Evolutionary conservation across 805 yeast genomes (phyloP), one percentile per base, ranked within the genome.

Genomic region (Martiniozyma abietophila): DNA sequence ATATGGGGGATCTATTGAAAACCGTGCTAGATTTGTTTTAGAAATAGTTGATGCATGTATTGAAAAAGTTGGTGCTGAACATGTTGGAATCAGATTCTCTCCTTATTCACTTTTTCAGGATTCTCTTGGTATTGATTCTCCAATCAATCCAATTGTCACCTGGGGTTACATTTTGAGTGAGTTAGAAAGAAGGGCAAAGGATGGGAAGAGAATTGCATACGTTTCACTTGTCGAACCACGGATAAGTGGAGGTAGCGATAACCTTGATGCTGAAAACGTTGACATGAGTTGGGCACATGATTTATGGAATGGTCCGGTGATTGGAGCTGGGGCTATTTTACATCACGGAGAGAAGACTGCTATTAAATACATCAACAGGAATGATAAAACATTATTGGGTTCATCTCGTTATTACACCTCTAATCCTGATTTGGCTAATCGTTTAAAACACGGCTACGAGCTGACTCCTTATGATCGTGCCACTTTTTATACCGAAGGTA

Each of bases 161-260:
- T 61, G 48, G 41, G 57, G 61, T 4, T 64, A 67, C 41, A 37
- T 69, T 5, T 42, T 62, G 25, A 47, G 47, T 18, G 56, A 64
- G 45, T 46, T 68, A 46, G 41, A 53, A 61, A 32, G 39, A 36
- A 47, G 63, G 34, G 59, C 59, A 3, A 25, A 40, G 10, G 8
- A 39, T 6, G 46, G 44, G 14, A 34, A 44, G 6, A 33, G 32
- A 15, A 23, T 46, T 12, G 54, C 53, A 2, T 50, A 49, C 24
- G 38, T 54, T 11, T 48, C 51, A 5, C 22, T 41, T 34, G 60
- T 50, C 12, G 96, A 85, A 46, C 76, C 75, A 1, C 86, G 76
- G 24, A 95, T 85, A 50, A 94, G 84, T 49, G 58, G 84, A 44
- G 49, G 35, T 25, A 14, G 17, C 8, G 38, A 32, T 15, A 41